Base-by-base conservation (phyloP, 1,139 yeast genomes). In the Taphrina wiesneri region DNA sequence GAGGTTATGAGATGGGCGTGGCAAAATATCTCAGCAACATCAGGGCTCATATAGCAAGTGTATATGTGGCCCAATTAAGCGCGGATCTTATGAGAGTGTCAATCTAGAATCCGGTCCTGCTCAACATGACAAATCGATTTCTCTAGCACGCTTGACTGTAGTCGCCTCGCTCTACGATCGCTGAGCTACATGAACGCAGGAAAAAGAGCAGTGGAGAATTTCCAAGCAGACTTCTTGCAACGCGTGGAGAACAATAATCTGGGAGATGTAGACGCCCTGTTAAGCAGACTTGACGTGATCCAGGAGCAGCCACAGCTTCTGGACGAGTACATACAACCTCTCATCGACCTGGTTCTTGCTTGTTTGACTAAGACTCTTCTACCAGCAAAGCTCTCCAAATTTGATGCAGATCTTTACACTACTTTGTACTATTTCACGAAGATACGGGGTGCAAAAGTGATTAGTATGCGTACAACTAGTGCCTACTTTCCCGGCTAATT, bases 361-460 rank as follows among this genome's bases (percentile, higher is more conserved):
- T 65, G 53, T 19, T 67, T 69, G 56, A 52, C 71, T 3, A 62
- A 66, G 7, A 49, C 26, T 11, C 43, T 60, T 19, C 41, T 19
- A 15, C 32, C 54, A 7, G 39, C 7, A 23, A n/a, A 34, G 17
- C 13, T 52, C 13, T 4, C 17, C 4, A 43, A 3, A 56, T 66
- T 39, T 34, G 11, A 13, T n/a, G 57, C 19, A 9, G 63, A 36
- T 32, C 51, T 47, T 7, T 54, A 26, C 23, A 67, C 70, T 5
- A 67, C 74, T 6, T 77, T 87, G 46, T 90, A 90, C 73, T 77
- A 78, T 13, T 77, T 90, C 32, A 78, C 86, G 46, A 88, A 87
- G 73, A 81, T 89, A 7, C 78, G 95, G 57, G 89, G 90, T 0
- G 78, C 83, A 70, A 88, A 88, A 74, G 79, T 81, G 17, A 78